Evolutionary conservation across 305 asterid species (phyloP), one percentile per base, ranked within the genome.

Genomic region (Galium porrigens): DNA sequence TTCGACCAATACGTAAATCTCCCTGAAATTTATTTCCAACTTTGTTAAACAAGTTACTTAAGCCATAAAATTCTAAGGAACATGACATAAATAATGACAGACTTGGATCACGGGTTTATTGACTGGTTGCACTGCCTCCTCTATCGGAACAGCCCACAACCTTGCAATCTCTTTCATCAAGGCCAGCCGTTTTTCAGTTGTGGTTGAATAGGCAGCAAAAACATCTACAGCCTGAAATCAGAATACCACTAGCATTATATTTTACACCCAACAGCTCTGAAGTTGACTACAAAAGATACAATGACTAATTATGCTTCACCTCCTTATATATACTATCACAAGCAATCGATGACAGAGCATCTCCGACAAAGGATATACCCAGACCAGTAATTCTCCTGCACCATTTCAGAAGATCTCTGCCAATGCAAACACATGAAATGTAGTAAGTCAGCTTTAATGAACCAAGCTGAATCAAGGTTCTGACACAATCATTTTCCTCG

Each of bases 351-450:
- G 96, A 71, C 55, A 82, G 76, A 56, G 68, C 74, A 42, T 74
- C 88, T 65, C 68, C 70, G 49, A 64, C 76, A 69, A 67, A 77
- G 42, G 42, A 36, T 6, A 36, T 36, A 7, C 42, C 42, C 72
- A 82, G 72, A 71, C 82, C 78, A 15, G 76, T 73, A 77, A 94
- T 81, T 70, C 97, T 82, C 78, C 90, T 85, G 81, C 97, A 86
- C 83, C 95, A 79, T 80, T 90, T 94, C 63, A 94, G 89, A 56
- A 94, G 89, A 81, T 90, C 97, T 74, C 97, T 92, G 68, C 74
- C 66, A 78, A 77, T 66, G 69, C 74, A 65, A 68, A 67, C 29
- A 65, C 54, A 69, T 37, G 17, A 52, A 58, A 61, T 20, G 39
- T 51, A 62, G 54, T 1, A 57, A 27, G 30, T 27, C 30, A 27